These are phyloP conservation scores for Plasmodium gallinaceum DNA, from an alignment of 169 alveolate species.

Conservation along the genomic window DNA sequence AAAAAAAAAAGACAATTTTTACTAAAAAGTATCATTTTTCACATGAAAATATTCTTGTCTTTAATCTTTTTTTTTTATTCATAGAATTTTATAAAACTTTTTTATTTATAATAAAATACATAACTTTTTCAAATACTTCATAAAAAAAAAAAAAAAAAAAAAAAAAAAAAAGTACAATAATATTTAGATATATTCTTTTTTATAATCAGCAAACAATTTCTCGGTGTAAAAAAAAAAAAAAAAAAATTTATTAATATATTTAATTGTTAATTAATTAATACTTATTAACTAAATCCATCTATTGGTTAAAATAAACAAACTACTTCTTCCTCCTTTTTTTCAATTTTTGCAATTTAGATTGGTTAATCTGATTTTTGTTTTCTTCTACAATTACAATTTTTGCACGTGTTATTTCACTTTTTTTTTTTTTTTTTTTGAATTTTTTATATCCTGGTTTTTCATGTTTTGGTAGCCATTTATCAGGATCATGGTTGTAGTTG, in stretches of 20 bases:
- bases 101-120: no score
- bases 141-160: background rate
- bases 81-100: no score
- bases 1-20: no score
- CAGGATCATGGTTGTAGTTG: conserved; percentile 13
- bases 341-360: conserved; percentile 44
- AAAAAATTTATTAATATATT: no score
- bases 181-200: background rate
- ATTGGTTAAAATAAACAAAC: background rate
- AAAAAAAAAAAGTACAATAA: conserved; percentile 1
- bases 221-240: background rate
- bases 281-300: background rate
- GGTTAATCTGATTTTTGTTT: conserved; percentile 2
- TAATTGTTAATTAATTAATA: no score
- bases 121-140: no score
- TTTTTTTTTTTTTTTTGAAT: conserved; percentile 46
- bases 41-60: no score
- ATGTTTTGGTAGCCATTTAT: conserved; percentile 65
- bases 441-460: conserved; percentile 31
- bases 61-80: no score
- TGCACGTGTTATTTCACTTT: background rate
- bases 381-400: conserved; percentile 30
- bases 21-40: no score
- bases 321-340: conserved; percentile 52
- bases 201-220: background rate